Evolutionary conservation across 1,139 yeast species (phyloP).

Genomic region (Yamadazyma songkhlaensis): DNA sequence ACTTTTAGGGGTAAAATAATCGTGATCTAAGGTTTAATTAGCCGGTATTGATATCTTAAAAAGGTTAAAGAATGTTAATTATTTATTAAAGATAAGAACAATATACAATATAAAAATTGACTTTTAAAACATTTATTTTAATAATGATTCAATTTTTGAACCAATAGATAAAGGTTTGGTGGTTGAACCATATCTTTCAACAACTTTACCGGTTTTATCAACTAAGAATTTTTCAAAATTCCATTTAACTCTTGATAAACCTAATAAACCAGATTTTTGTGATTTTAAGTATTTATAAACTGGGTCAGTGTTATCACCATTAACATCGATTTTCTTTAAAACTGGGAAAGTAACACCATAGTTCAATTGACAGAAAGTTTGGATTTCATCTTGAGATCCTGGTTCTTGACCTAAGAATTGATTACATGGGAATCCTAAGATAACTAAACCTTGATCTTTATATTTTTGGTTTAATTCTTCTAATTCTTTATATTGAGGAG

Average conservation of each 20-base stretch:
- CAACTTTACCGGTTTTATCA: constrained; percentile 44
- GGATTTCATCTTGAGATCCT: constrained; percentile 39
- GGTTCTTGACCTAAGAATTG: constrained; percentile 65
- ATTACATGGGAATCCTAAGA: constrained; percentile 83
- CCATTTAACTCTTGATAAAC: constrained; percentile 48
- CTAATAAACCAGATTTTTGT: constrained; percentile 42
- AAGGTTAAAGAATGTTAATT: background rate
- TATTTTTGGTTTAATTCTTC: constrained; percentile 81
- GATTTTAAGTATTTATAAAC: constrained; percentile 75
- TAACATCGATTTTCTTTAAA: constrained; percentile 82
- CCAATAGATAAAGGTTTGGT: constrained; percentile 40
- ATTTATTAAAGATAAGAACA: background rate
- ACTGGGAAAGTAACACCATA: constrained; percentile 79
- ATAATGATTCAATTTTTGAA: constrained; percentile 38
- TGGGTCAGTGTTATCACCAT: constrained; percentile 78
- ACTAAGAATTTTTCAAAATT: constrained; percentile 50
- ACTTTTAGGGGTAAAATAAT: background rate
- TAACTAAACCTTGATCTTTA: constrained; percentile 68
- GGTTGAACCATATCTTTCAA: constrained; percentile 40
- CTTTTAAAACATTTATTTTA: constrained; percentile 14
- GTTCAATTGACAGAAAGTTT: constrained; percentile 38
- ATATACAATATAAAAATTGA: background rate
- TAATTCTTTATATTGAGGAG: constrained; percentile 77
- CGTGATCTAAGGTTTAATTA: background rate
- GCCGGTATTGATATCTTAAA: background rate